Evolutionary conservation across 768 basidiomycete genomes (phyloP).

Genomic region (Suillus weaverae): DNA sequence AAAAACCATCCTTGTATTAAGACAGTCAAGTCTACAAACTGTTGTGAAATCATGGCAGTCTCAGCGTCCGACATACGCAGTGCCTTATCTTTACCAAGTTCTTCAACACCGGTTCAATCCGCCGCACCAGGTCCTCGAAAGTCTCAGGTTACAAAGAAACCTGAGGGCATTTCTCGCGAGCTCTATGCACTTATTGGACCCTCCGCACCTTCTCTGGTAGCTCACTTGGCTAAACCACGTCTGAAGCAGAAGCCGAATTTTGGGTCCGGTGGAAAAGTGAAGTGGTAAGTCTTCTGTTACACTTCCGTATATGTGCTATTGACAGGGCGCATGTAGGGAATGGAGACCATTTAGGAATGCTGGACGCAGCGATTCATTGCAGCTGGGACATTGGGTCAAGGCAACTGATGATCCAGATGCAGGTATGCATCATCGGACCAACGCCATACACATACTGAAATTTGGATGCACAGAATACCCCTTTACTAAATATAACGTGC

Average conservation of each 20-base stretch:
- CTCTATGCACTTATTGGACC: constrained; percentile 95
- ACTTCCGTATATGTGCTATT: background rate
- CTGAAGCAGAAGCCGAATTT: constrained; percentile 86
- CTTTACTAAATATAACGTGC: constrained; percentile 83
- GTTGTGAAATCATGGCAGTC: constrained; percentile 48
- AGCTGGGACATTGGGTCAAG: constrained; percentile 84
- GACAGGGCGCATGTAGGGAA: constrained; percentile 54
- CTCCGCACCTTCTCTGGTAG: constrained; percentile 81
- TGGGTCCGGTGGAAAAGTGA: constrained; percentile 58
- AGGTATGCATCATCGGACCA: constrained; percentile 41
- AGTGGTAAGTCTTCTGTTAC: constrained; percentile 55
- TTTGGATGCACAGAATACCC: constrained; percentile 55
- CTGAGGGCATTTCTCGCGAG: constrained; percentile 91
- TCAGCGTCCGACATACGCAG: constrained; percentile 84
- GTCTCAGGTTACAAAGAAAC: constrained; percentile 52
- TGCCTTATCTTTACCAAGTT: constrained; percentile 65
- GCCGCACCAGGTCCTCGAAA: constrained; percentile 53
- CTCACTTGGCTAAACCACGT: constrained; percentile 76
- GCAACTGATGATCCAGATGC: constrained; percentile 50
- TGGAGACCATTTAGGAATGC: constrained; percentile 71
- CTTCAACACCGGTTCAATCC: constrained; percentile 37
- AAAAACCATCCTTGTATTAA: background rate
- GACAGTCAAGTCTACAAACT: background rate
- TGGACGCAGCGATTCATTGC: constrained; percentile 66
- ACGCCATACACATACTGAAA: background rate